Percentiles rank a stretch among this genome's conserved stretches.
These are phyloP conservation scores for Penicillium sp. DNA, from an alignment of 2,329 filamentous ascomycete genomes.

Conservation along the genomic window DNA sequence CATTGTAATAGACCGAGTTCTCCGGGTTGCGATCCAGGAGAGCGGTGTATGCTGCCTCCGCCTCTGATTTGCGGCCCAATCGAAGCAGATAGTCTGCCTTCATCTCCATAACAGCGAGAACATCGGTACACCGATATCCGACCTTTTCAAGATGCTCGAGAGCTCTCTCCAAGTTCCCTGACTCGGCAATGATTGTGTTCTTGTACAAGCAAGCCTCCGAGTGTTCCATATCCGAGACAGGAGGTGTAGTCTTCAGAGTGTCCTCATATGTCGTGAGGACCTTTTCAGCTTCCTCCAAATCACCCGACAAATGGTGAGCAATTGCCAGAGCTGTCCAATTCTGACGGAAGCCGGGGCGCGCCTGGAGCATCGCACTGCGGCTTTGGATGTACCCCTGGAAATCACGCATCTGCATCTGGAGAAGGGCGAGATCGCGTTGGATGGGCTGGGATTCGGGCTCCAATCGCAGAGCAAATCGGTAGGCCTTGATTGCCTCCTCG, in stretches of 20 bases:
- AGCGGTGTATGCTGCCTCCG: conserved; percentile 76
- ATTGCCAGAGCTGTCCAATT: conserved; percentile 98
- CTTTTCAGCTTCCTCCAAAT: conserved; percentile 83
- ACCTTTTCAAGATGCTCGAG: conserved; percentile 82
- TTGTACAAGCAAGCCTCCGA: conserved; percentile 95
- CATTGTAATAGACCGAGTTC: conserved; percentile 82
- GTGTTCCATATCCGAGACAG: conserved; percentile 82
- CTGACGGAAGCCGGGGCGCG: conserved; percentile 77
- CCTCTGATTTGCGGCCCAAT: conserved; percentile 76
- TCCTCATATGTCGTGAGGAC: conserved; percentile 91
- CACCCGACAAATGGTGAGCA: conserved; percentile 87
- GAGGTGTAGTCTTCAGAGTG: conserved; percentile 79
- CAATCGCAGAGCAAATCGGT: conserved; percentile 89
- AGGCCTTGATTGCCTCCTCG: conserved; percentile 98
- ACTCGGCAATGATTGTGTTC: conserved; percentile 89
- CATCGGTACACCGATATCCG: conserved; percentile 78
- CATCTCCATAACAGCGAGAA: conserved; percentile 81
- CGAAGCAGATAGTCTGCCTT: conserved; percentile 82
- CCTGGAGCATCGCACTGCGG: conserved; percentile 82
- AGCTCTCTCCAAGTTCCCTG: conserved; percentile 78
- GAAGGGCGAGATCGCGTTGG: conserved; percentile 85
- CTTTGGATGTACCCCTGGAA: conserved; percentile 92
- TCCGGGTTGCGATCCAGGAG: conserved; percentile 88
- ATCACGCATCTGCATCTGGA: conserved; percentile 96
- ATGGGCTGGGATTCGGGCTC: conserved; percentile 96